A percentile compares a stretch with the other conserved stretches of the same genome.
phyloP scores from a whole-genome alignment of 1,284 basidiomycete genomes.

The Clitocybe nebularis region DNA sequence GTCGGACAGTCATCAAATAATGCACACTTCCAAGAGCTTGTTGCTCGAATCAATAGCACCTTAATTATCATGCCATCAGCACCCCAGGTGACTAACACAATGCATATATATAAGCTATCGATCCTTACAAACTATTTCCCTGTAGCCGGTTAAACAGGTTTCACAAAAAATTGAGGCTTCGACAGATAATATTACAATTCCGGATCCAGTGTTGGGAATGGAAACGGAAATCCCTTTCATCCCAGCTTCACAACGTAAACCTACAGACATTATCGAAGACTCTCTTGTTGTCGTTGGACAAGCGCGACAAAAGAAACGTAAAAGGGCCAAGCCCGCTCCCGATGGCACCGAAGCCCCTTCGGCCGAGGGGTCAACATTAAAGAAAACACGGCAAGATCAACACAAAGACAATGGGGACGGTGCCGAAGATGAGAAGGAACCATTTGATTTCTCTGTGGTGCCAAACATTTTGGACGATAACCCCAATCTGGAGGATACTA shows the following conservation, averaged over 20 bases:
- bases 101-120: not conserved
- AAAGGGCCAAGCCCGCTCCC: conserved; percentile 36
- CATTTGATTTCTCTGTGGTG: conserved; percentile 73
- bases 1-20: conserved; percentile 9
- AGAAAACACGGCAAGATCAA: conserved; percentile 14
- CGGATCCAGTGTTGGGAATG: conserved; percentile 27
- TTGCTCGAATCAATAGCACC: conserved; percentile 50
- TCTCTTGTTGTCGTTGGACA: conserved; percentile 71
- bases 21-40: conserved; percentile 41
- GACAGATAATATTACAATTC: conserved; percentile 10
- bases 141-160: not conserved
- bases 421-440: conserved; percentile 30
- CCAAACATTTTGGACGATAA: conserved; percentile 78
- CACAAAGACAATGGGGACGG: conserved; percentile 8
- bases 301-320: conserved; percentile 55
- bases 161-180: conserved; percentile 5
- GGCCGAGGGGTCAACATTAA: conserved; percentile 18
- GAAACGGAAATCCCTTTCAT: conserved; percentile 69
- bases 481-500: conserved; percentile 35
- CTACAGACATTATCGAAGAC: conserved; percentile 39
- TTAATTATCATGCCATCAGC: conserved; percentile 52
- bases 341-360: conserved; percentile 11
- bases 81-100: conserved; percentile 29
- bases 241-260: conserved; percentile 50
- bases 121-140: conserved; percentile 1